Percentiles rank a stretch among this genome's conserved stretches.
Evolutionary conservation across 1,139 yeast genomes (phyloP).

Genomic region (Suhomyces bolitotheri): DNA sequence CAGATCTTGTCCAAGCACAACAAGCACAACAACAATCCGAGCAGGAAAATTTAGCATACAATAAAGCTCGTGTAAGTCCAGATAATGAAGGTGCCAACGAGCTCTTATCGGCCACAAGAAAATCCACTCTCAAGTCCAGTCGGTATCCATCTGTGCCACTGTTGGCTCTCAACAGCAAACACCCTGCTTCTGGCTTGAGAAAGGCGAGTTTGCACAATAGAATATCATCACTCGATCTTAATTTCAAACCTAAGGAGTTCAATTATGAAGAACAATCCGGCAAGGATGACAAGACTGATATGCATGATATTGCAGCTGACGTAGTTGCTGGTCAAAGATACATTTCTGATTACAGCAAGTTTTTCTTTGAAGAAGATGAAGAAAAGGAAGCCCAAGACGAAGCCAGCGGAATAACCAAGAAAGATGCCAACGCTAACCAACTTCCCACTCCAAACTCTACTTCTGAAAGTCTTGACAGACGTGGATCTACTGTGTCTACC

Average conservation of each 20-base stretch:
- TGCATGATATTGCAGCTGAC: conserved; percentile 19
- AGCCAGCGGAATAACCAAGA: conserved; percentile 8
- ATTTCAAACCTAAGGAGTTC: conserved; percentile 26
- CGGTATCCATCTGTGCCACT: conserved; percentile 43
- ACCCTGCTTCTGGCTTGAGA: conserved; percentile 6
- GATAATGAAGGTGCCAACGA: conserved; percentile 19
- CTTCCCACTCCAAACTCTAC: conserved; percentile 22
- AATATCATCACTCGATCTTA: conserved; percentile 28
- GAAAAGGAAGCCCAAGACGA: conserved; percentile 14
- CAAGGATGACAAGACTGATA: conserved; percentile 8
- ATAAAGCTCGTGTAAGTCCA: conserved; percentile 2
- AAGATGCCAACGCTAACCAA: conserved; percentile 12
- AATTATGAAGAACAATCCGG: conserved; percentile 16
- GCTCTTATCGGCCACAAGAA: conserved; percentile 33
- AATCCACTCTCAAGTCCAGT: conserved; percentile 36
- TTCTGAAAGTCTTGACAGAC: conserved; percentile 21
- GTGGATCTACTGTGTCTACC: conserved; percentile 30
- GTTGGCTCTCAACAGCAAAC: conserved; percentile 13
- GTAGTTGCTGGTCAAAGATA: conserved; percentile 22
- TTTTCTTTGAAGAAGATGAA: conserved; percentile 30
- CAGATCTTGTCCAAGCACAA: conserved; percentile 7
- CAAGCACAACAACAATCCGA: conserved; percentile 1
- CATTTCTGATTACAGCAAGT: conserved; percentile 39
- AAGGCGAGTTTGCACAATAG: conserved; percentile 15
- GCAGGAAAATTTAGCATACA: conserved; percentile 1